Evolutionary conservation across 208 protist species (phyloP), one percentile per base, ranked within the genome.

Genomic region (Trypanosoma grayi): DNA sequence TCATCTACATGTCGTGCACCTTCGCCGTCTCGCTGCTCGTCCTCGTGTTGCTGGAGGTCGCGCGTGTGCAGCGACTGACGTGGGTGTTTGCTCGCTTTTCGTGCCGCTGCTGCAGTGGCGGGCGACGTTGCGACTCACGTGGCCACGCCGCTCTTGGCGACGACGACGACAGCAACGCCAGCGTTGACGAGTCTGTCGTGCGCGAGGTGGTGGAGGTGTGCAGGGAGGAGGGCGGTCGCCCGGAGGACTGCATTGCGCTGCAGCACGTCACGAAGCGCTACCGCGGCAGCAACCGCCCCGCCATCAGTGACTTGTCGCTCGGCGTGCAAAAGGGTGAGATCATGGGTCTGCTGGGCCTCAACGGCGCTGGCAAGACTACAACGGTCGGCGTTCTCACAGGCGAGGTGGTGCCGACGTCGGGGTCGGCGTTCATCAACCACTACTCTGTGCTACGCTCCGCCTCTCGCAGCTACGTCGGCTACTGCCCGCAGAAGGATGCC

Each of bases 401-500:
- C n/a, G 72, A 92, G 34, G 68, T 87, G 52, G 47, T 72, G 0
- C 77, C 84, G 5, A 94, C 91, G 7, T 47, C 52, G 27, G 94
- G 97, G 4, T 40, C 68, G 24, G 84, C 71, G 9, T 85, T 70
- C 58, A 79, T 93, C 54, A 90, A 89, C 46, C 69, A 80, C 56
- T 67, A 62, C 54, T 52, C 83, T 37, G 74, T 79, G 25, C 40
- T 65, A 18, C 60, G 56, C 50, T 58, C 55, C 9, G 39, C 60
- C 31, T 73, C 65, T 34, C 83, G 77, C 34, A 60, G 39, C 53
- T 79, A 75, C 45, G 79, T 98, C 18, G 97, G 97, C 57, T 94
- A 98, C 57, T 99, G 97, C 81, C 95, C 95, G 13, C 97, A 99
- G 77, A 93, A 94, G 71, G 91, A 98, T 62, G 77, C 97, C 25